phyloP scores from a whole-genome alignment of 2,329 filamentous ascomycete species.

The Penicillium rolfsii region DNA sequence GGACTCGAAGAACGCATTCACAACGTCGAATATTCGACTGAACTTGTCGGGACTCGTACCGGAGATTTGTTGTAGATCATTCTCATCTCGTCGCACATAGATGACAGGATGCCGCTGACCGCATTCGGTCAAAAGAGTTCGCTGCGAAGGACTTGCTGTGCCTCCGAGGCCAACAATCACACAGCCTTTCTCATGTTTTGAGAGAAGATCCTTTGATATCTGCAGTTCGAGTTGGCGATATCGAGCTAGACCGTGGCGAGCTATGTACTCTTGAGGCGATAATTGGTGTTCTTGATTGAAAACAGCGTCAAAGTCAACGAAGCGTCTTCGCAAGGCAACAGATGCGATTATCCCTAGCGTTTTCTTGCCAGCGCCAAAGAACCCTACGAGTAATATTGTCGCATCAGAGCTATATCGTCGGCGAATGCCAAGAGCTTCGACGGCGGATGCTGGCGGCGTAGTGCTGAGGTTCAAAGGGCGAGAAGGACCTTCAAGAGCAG shows the following conservation, averaged over 20 bases:
- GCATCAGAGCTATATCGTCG: constrained; percentile 22
- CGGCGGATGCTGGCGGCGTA: neutral
- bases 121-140: constrained; percentile 62
- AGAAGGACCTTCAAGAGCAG: neutral
- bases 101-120: constrained; percentile 66
- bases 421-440: constrained; percentile 9
- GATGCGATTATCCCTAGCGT: constrained; percentile 73
- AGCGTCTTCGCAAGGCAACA: constrained; percentile 65
- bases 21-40: constrained; percentile 17
- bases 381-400: constrained; percentile 68
- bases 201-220: constrained; percentile 60
- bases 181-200: constrained; percentile 49
- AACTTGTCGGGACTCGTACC: constrained; percentile 31
- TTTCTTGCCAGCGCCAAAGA: constrained; percentile 72
- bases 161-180: constrained; percentile 70
- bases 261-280: constrained; percentile 62
- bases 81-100: constrained; percentile 63
- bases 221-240: constrained; percentile 65
- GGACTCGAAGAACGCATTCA: constrained; percentile 41
- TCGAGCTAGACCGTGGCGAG: constrained; percentile 59
- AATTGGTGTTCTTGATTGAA: constrained; percentile 58
- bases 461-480: neutral
- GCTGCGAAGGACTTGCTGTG: constrained; percentile 64
- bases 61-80: constrained; percentile 18
- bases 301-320: constrained; percentile 66